Percentiles rank a stretch among this genome's conserved stretches.
Evolutionary conservation across 2,329 filamentous ascomycete species (phyloP).

Genomic region (Clarireedia paspali): DNA sequence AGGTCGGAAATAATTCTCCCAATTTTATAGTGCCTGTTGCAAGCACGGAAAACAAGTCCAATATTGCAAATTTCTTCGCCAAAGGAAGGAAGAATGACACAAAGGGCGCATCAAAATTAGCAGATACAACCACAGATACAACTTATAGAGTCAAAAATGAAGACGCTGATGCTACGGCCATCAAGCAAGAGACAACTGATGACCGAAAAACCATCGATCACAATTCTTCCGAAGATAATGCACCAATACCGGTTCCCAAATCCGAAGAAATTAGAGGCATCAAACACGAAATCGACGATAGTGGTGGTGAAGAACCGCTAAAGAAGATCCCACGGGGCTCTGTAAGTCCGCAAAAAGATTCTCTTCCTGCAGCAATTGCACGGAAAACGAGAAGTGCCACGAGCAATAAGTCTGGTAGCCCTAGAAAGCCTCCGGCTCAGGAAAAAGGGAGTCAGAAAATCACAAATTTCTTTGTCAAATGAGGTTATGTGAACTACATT

Average conservation of each 20-base stretch:
- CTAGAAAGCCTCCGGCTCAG: constrained; percentile 17
- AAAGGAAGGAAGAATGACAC: constrained; percentile 32
- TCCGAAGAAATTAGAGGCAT: constrained; percentile 18
- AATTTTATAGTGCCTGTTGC: constrained; percentile 75
- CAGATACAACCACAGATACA: constrained; percentile 6
- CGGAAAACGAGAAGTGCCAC: constrained; percentile 27
- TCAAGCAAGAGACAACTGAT: constrained; percentile 18
- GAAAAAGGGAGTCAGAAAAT: constrained; percentile 35
- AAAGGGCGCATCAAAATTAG: constrained; percentile 7
- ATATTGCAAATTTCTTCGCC: constrained; percentile 89
- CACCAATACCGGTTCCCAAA: constrained; percentile 19
- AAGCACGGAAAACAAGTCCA: constrained; percentile 82
- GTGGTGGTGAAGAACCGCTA: constrained; percentile 17
- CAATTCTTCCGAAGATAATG: constrained; percentile 23
- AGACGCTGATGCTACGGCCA: constrained; percentile 4
- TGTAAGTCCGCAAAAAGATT: constrained; percentile 15
- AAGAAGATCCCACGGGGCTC: constrained; percentile 22
- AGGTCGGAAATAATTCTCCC: constrained; percentile 85
- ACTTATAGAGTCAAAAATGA: constrained; percentile 14
- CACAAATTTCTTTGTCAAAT: constrained; percentile 43
- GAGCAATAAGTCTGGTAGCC: constrained; percentile 25
- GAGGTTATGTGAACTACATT: not conserved
- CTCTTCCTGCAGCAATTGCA: constrained; percentile 13
- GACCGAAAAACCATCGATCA: constrained; percentile 22
- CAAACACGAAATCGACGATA: constrained; percentile 25